Evolutionary conservation across 208 protist species (phyloP).

Genomic region (Zelonia costaricensis): DNA sequence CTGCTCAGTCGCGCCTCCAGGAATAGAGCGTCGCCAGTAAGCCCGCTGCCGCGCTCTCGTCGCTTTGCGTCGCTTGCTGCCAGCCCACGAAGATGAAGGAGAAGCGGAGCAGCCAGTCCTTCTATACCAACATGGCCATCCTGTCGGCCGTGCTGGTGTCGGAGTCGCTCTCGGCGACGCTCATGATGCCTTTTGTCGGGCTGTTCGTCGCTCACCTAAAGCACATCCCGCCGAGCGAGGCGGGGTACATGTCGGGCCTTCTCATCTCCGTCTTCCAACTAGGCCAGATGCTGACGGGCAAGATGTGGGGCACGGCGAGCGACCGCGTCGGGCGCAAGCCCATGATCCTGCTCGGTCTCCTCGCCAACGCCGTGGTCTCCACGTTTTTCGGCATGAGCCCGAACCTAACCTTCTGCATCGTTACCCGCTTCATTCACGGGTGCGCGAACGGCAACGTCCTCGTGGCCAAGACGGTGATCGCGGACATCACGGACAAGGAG

Average conservation of each 20-base stretch:
- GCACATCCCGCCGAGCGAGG: conserved; percentile 35
- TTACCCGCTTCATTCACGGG: conserved; percentile 74
- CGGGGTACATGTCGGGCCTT: conserved; percentile 54
- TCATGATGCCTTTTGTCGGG: conserved; percentile 56
- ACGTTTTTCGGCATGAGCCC: conserved; percentile 64
- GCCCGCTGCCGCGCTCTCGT: no score
- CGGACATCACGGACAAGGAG: conserved; percentile 75
- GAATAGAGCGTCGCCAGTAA: no score
- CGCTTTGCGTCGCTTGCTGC: neutral
- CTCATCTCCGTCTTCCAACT: conserved; percentile 51
- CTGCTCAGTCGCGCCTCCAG: no score
- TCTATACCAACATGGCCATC: conserved; percentile 32
- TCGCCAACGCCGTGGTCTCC: conserved; percentile 50
- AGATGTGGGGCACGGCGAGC: conserved; percentile 53
- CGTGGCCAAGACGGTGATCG: conserved; percentile 76
- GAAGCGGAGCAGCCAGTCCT: conserved; percentile 1
- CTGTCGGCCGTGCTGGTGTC: conserved; percentile 49
- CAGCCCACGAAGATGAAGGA: neutral
- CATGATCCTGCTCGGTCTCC: conserved; percentile 50
- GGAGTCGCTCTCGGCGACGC: conserved; percentile 50
- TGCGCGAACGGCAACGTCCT: conserved; percentile 78
- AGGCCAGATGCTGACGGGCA: conserved; percentile 48
- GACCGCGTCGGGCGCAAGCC: conserved; percentile 47
- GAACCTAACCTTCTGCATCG: conserved; percentile 46
- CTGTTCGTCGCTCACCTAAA: conserved; percentile 50